Base-by-base conservation (phyloP, 164 flowering plant species). In the Piper betle region DNA sequence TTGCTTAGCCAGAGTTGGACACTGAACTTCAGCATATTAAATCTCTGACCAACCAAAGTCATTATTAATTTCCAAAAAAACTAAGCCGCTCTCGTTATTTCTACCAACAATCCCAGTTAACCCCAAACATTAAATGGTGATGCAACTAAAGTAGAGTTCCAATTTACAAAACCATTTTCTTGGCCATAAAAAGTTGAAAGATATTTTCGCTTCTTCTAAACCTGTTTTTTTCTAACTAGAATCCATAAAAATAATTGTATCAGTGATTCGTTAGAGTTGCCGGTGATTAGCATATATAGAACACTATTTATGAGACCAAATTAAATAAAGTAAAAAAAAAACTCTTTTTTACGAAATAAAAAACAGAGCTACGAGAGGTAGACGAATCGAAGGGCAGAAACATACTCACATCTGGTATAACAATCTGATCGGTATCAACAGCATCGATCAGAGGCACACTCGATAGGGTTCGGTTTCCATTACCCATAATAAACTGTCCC, bases 401-500 rank as follows among this genome's bases (percentile, higher is more conserved):
- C 43, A 48, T 46, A 71, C 82, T 72, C 68, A 88, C 96, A 64
- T 88, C 92, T 16, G 96, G 83, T 7, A 88, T 81, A 40, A 83
- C 69, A 61, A 88, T 85, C 71, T 82, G 90, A 58, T 81, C 71
- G 56, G 57, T 4, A 18, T 79, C 86, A 18, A 73, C 48, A 52
- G 72, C 57, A 37, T 88, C 87, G 40, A 81, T 83, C 48, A 85
- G 66, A 1, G 82, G 84, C 5, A 75, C 78, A 70, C 71, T 75
- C 0, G 84, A 73, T 53, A 59, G 72, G 53, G 72, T 78, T 50
- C 70, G 71, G 52, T 72, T 74, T 16, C 82, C 85, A 16, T 76
- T 64, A 59, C 79, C 72, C 1, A 78, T 57, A 41, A 84, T 85
- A 75, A 88, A 88, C 74, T 88, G 96, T 15, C 80, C 81, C 53